These are phyloP conservation scores for Mycena sp. DNA, from an alignment of 1,284 basidiomycete genomes.

Conservation along the genomic window DNA sequence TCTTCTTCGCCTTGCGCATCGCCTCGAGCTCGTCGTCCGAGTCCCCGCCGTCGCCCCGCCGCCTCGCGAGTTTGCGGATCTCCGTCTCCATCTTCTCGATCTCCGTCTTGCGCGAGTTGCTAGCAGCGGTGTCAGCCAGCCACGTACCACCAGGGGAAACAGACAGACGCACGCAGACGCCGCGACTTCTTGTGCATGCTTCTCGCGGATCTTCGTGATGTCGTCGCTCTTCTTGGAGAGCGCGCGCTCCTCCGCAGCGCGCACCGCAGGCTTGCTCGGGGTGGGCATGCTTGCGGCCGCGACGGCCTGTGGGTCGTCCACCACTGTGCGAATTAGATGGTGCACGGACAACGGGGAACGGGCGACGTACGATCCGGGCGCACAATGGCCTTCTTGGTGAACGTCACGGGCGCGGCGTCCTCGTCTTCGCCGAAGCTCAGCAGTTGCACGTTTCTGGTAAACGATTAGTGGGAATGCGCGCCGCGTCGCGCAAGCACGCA, in stretches of 20 bases:
- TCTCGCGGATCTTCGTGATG: conserved; percentile 75
- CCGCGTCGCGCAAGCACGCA: conserved; percentile 45
- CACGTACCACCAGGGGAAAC: neutral
- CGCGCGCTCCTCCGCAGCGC: conserved; percentile 41
- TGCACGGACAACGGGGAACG: neutral
- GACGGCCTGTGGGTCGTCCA: conserved; percentile 52
- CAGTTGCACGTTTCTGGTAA: conserved; percentile 81
- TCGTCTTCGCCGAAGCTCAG: conserved; percentile 88
- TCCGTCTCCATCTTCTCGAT: conserved; percentile 91
- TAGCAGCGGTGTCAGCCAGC: conserved; percentile 38
- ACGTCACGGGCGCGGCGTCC: conserved; percentile 55
- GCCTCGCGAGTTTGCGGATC: conserved; percentile 77
- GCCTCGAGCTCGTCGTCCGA: conserved; percentile 64
- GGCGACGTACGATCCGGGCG: conserved; percentile 79
- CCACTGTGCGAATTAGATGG: conserved; percentile 51
- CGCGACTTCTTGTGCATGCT: conserved; percentile 75
- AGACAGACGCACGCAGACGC: conserved; percentile 56
- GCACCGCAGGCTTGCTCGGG: conserved; percentile 32
- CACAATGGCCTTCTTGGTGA: conserved; percentile 71
- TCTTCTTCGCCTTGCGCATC: conserved; percentile 65
- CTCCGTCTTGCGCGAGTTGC: conserved; percentile 75
- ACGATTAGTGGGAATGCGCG: conserved; percentile 14
- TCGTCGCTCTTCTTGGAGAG: conserved; percentile 59
- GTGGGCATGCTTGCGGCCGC: no score
- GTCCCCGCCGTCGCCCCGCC: conserved; percentile 50